These are phyloP conservation scores for Cadophora gregata DNA, from an alignment of 2,329 filamentous ascomycete species.

Conservation along the genomic window DNA sequence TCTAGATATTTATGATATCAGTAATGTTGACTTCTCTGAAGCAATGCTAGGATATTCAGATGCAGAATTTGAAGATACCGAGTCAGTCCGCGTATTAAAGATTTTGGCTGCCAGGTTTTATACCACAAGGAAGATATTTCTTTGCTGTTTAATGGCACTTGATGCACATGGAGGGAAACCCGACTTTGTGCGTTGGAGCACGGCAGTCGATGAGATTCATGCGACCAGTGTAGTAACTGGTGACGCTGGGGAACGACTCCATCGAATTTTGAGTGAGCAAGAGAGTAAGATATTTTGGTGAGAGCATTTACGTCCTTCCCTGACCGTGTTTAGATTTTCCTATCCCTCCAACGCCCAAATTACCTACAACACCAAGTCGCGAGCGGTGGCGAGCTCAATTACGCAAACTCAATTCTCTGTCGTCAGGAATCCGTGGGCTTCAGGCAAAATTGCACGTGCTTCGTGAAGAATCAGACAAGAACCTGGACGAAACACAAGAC, in stretches of 20 bases:
- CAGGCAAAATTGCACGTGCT: conserved; percentile 95
- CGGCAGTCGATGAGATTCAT: conserved; percentile 76
- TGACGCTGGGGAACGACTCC: conserved; percentile 68
- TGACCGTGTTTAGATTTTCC: conserved; percentile 55
- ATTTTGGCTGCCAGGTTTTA: conserved; percentile 81
- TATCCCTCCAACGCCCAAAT: conserved; percentile 61
- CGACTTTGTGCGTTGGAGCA: conserved; percentile 80
- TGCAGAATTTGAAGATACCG: conserved; percentile 74
- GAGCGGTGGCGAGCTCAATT: conserved; percentile 88
- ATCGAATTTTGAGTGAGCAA: conserved; percentile 75
- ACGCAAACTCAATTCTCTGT: conserved; percentile 85
- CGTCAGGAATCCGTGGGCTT: conserved; percentile 86
- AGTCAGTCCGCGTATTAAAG: conserved; percentile 81
- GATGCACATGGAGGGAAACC: conserved; percentile 79
- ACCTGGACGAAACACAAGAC: conserved; percentile 74
- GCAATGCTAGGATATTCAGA: conserved; percentile 69
- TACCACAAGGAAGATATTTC: conserved; percentile 79
- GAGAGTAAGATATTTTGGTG: conserved; percentile 64
- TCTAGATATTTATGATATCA: conserved; percentile 87
- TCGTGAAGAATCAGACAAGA: conserved; percentile 84
- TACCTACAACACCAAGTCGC: conserved; percentile 71
- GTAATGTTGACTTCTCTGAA: conserved; percentile 73
- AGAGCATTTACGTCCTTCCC: conserved; percentile 25
- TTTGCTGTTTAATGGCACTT: conserved; percentile 88
- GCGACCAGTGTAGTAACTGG: conserved; percentile 66